These are phyloP conservation scores for Hypoxylon sp. DNA, from an alignment of 2,329 filamentous ascomycete genomes.

Conservation along the genomic window DNA sequence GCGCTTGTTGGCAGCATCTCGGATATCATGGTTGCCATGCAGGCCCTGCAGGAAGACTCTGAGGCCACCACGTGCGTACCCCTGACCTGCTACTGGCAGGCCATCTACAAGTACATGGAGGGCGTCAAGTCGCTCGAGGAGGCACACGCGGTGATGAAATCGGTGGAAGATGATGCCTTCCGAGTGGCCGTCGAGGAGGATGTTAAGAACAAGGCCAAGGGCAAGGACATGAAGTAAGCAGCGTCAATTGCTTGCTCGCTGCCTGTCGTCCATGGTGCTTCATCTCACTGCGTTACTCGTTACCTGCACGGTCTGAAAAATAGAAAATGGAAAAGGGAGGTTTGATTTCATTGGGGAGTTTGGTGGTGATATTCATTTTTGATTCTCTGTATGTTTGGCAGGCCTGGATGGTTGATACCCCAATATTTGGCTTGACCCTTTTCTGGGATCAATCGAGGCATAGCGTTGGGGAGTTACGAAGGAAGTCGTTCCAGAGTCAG, in stretches of 20 bases:
- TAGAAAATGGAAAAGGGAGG: neutral
- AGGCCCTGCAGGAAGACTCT: neutral
- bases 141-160: neutral
- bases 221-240: neutral
- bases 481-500: neutral
- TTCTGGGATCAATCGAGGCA: neutral
- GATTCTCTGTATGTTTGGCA: neutral
- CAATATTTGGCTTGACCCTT: slow-evolving; percentile 1
- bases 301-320: neutral
- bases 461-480: neutral
- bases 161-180: neutral
- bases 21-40: neutral
- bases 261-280: neutral
- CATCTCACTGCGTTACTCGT: neutral
- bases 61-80: neutral
- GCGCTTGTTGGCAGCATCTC: neutral
- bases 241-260: neutral
- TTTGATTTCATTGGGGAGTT: neutral
- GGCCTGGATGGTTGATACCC: slow-evolving; percentile 1
- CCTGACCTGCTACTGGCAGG: neutral
- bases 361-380: neutral
- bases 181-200: neutral
- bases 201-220: neutral
- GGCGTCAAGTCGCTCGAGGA: neutral
- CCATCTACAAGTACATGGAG: slow-evolving; percentile 7